Percentiles rank a stretch among this genome's conserved stretches.
phyloP scores from a whole-genome alignment of 1,284 basidiomycete species.

The Rhodotorula sp. region DNA sequence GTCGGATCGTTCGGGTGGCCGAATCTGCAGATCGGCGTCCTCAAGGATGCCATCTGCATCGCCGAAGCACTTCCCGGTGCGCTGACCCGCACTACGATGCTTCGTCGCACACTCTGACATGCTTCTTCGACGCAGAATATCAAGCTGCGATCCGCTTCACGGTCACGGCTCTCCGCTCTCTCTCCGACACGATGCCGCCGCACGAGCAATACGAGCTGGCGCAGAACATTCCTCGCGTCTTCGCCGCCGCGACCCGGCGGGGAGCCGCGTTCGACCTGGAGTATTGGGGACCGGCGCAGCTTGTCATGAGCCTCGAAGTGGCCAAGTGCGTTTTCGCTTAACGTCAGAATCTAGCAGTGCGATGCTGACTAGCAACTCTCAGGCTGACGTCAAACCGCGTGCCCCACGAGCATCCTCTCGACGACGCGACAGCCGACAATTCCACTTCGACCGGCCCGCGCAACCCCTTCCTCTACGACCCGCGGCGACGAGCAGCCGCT shows the following conservation, averaged over 20 bases:
- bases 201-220: conserved; percentile 45
- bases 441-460: conserved; percentile 6
- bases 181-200: conserved; percentile 46
- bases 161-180: conserved; percentile 36
- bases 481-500: conserved; percentile 59
- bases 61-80: conserved; percentile 86
- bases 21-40: conserved; percentile 83
- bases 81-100: conserved; percentile 46
- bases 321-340: conserved; percentile 9
- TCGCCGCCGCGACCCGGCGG: conserved; percentile 35
- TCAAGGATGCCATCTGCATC: conserved; percentile 85
- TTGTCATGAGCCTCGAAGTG: conserved; percentile 43
- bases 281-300: conserved; percentile 51
- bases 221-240: conserved; percentile 40
- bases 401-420: conserved; percentile 65
- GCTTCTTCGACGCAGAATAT: conserved; percentile 42
- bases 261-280: conserved; percentile 41
- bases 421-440: conserved; percentile 34
- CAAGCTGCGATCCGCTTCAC: conserved; percentile 44
- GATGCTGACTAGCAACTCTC: neutral
- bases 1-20: conserved; percentile 76
- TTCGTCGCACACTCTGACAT: conserved; percentile 16
- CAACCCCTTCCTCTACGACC: conserved; percentile 85
- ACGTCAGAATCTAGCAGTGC: too few relatives aligned
- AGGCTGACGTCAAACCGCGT: conserved; percentile 72